Conservation (phyloP, 306 rosid genomes). For the Adenanthera pavonina region DNA sequence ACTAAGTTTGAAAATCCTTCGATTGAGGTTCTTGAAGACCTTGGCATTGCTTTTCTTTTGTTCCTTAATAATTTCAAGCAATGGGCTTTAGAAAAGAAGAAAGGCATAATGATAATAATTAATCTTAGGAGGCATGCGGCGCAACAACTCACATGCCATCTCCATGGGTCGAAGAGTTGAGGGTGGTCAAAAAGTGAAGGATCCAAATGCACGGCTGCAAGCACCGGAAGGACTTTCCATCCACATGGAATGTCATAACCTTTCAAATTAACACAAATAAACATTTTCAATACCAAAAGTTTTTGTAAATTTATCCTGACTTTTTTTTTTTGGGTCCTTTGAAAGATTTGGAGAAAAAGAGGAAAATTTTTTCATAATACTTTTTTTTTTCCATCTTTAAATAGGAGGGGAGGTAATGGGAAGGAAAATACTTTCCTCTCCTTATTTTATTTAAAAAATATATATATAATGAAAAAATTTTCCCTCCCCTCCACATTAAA, state of each 20-base stretch:
- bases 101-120: slow-evolving; percentile 23
- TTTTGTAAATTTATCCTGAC: slow-evolving; percentile 9
- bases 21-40: slow-evolving; percentile 62
- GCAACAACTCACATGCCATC: slow-evolving; percentile 88
- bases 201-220: slow-evolving; percentile 95
- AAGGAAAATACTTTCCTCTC: too few species aligned
- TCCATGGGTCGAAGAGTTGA: slow-evolving; percentile 95
- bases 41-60: slow-evolving; percentile 15
- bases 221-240: slow-evolving; percentile 99
- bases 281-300: slow-evolving; percentile 14
- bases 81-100: slow-evolving; percentile 35
- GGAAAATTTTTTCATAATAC: too few species aligned
- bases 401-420: too few species aligned
- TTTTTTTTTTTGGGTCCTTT: background rate
- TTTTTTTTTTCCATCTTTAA: too few species aligned
- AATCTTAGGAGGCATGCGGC: slow-evolving; percentile 37
- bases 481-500: too few species aligned
- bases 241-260: slow-evolving; percentile 99
- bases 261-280: slow-evolving; percentile 50
- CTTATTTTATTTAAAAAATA: too few species aligned
- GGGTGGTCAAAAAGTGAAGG: slow-evolving; percentile 93
- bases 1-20: too few species aligned
- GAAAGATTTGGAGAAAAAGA: too few species aligned
- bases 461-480: too few species aligned
- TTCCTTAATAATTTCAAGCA: background rate